phyloP scores from a whole-genome alignment of 2,329 filamentous ascomycete species.

The Ophiosphaerella narmari region DNA sequence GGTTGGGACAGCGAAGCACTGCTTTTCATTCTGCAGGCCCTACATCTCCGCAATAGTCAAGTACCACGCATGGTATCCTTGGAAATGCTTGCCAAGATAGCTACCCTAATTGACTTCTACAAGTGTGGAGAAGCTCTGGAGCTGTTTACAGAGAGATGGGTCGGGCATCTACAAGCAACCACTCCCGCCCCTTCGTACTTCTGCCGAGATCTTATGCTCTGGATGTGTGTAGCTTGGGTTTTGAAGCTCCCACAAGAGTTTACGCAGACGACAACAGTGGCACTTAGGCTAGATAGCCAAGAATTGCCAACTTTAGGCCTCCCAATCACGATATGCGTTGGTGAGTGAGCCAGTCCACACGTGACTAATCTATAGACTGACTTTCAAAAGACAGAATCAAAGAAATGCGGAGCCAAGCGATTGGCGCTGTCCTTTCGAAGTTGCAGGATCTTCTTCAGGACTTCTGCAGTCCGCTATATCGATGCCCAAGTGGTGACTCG shows the following conservation, averaged over 20 bases:
- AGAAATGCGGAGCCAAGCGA: constrained; percentile 1
- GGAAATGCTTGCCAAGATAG: constrained; percentile 52
- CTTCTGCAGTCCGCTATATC: constrained; percentile 6
- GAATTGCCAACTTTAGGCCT: constrained; percentile 6
- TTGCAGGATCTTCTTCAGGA: constrained; percentile 7
- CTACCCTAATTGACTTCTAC: constrained; percentile 51
- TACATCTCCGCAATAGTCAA: constrained; percentile 50
- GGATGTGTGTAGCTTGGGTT: constrained; percentile 27
- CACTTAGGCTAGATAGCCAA: neutral
- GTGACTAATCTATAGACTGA: neutral
- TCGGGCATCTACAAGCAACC: constrained; percentile 25
- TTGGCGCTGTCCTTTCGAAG: constrained; percentile 5
- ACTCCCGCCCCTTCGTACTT: constrained; percentile 10
- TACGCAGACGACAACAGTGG: constrained; percentile 6
- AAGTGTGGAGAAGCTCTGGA: constrained; percentile 51
- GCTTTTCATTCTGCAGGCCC: constrained; percentile 49
- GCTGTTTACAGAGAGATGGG: constrained; percentile 50
- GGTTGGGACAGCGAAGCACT: constrained; percentile 48
- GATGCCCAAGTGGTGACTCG: constrained; percentile 5
- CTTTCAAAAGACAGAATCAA: constrained; percentile 11
- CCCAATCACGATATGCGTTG: constrained; percentile 7
- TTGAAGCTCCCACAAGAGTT: constrained; percentile 19
- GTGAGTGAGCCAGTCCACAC: constrained; percentile 2
- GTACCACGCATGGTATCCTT: constrained; percentile 48
- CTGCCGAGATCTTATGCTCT: constrained; percentile 25